Evolutionary conservation across 2,329 filamentous ascomycete genomes (phyloP).

Genomic region (Ophiocordyceps camponoti-leonardi): DNA sequence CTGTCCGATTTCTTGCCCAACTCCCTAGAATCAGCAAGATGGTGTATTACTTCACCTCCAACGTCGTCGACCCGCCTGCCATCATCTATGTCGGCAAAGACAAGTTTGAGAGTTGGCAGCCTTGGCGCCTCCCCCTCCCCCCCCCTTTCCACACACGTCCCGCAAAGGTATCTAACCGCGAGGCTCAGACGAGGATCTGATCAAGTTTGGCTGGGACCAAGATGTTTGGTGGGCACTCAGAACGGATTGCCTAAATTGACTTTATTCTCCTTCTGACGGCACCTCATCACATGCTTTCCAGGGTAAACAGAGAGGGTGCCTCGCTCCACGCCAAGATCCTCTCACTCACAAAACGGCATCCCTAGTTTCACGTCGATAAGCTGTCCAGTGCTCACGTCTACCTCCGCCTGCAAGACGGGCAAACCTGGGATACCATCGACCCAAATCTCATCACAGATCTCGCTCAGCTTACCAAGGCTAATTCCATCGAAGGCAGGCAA

Average conservation of each 20-base stretch:
- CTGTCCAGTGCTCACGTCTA: constrained; percentile 94
- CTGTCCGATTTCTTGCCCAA: too few species aligned
- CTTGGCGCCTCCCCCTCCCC: constrained; percentile 1
- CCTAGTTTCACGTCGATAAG: constrained; percentile 94
- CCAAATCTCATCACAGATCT: constrained; percentile 64
- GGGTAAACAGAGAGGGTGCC: constrained; percentile 8
- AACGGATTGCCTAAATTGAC: too few species aligned
- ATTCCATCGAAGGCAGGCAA: constrained; percentile 77
- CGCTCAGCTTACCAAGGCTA: constrained; percentile 95
- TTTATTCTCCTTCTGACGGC: not conserved
- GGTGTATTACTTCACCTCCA: constrained; percentile 95
- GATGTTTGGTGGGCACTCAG: constrained; percentile 62
- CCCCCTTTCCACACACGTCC: constrained; percentile 3
- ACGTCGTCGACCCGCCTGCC: constrained; percentile 61
- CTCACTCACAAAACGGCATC: not conserved
- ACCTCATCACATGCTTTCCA: constrained; percentile 5
- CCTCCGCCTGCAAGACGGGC: constrained; percentile 61
- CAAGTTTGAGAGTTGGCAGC: constrained; percentile 84
- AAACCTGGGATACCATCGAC: constrained; percentile 72
- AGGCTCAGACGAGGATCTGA: constrained; percentile 74
- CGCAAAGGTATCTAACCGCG: not conserved
- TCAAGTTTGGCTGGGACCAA: constrained; percentile 84
- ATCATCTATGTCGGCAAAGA: constrained; percentile 96
- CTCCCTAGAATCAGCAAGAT: too few species aligned
- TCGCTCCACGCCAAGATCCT: not conserved